Evolutionary conservation across 495 filamentous ascomycete species (phyloP).

Genomic region (Chaetomidium leptoderma): DNA sequence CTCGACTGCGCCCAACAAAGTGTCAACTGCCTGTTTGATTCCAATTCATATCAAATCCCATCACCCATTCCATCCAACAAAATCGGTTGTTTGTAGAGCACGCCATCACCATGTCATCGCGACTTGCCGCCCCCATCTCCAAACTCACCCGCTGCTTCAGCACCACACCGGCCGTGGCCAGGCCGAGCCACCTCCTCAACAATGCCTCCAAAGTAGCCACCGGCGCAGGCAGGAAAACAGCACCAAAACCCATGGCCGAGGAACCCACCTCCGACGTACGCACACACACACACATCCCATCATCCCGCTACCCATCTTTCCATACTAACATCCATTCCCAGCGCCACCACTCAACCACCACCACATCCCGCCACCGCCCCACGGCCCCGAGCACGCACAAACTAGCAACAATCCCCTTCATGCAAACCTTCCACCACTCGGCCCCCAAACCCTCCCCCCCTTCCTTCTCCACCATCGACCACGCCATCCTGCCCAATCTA

Average conservation of each 20-base stretch:
- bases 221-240: conserved; percentile 27
- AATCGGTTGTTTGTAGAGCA: neutral
- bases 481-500: conserved; percentile 38
- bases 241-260: conserved; percentile 5
- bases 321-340: neutral
- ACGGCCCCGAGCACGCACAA: conserved; percentile 20
- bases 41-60: neutral
- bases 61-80: conserved; percentile 5
- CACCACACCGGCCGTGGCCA: conserved; percentile 34
- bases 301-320: neutral
- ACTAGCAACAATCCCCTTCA: conserved; percentile 35
- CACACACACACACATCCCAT: neutral
- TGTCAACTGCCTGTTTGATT: neutral
- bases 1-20: neutral
- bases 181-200: conserved; percentile 35
- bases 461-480: conserved; percentile 36
- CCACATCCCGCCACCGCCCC: conserved; percentile 29
- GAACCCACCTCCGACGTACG: conserved; percentile 25
- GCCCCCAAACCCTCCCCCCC: conserved; percentile 28
- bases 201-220: conserved; percentile 32
- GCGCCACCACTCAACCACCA: conserved; percentile 19
- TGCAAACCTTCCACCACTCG: conserved; percentile 49
- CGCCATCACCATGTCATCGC: conserved; percentile 32
- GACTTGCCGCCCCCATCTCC: conserved; percentile 39
- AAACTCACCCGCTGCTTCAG: conserved; percentile 46